Evolutionary conservation across 768 basidiomycete species (phyloP), one percentile per base, ranked within the genome.

Genomic region (Cyclocybe cylindracea): DNA sequence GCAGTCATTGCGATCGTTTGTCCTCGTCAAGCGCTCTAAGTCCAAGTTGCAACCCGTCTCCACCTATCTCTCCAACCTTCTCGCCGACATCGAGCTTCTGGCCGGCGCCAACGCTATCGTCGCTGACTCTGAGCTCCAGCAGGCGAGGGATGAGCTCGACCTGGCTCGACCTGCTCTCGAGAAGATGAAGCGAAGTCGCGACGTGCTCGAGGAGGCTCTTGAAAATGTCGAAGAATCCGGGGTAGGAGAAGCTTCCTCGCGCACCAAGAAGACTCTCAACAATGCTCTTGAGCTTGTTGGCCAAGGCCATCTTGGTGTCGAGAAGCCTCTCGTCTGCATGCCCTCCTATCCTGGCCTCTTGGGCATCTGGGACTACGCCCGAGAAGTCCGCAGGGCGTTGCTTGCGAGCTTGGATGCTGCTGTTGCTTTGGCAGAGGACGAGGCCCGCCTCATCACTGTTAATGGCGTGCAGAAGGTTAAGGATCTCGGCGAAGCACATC

Each of bases 41-140:
- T 96, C 94, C 41, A 99, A 98, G 73, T 86, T 99, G 39, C 86
- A 90, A 18, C 97, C 97, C 11, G 94, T 87, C 10, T 84, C 89
- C 54, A 96, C 93, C 10, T 99, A 96, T 71, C 82, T 99, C 45
- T 80, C 80, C 59, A 87, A 96, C 64, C 79, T 98, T n/a, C 81
- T 99, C 53, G 77, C 85, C 44, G 96, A 99, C 66, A 77, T 99
- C 44, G 91, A 94, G 56, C 74, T 97, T 19, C 84, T 99, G 51
- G 89, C 89, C 3, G 77, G 84, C 9, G 82, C 93, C 55, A 99
- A 99, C 64, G 82, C 85, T 31, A 83, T 94, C 53, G 84, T 93
- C n/a, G 94, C 97, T 2, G 79, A 86, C 51, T 65, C 78, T 11
- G 94, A 98, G 68, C 75, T 87, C 14, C 78, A 85, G 34, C 78